These are phyloP conservation scores for Turritis glabra DNA, from an alignment of 345 rosid species.

Conservation along the genomic window DNA sequence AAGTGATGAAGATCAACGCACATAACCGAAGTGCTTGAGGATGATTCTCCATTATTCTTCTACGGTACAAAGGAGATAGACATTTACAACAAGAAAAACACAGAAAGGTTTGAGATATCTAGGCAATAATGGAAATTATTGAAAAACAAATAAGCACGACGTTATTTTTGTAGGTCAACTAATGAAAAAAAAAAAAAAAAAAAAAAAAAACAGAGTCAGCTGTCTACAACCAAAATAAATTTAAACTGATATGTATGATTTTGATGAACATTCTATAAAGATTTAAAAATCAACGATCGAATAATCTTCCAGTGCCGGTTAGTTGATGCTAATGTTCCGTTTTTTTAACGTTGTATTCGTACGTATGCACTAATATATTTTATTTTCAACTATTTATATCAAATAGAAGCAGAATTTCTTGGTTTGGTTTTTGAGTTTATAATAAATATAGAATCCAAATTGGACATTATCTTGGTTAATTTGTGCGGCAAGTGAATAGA, in stretches of 20 bases:
- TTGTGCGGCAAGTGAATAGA: neutral
- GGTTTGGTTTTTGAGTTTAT: neutral
- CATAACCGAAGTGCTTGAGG: conserved; percentile 18
- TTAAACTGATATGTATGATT: neutral
- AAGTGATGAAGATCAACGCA: conserved; percentile 23
- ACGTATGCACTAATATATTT: neutral
- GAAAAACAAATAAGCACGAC: conserved; percentile 12
- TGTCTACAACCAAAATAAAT: conserved; percentile 6
- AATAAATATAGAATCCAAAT: neutral
- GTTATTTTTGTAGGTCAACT: conserved; percentile 3
- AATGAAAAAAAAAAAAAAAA: neutral
- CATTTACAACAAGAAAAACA: neutral
- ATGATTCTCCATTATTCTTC: conserved; percentile 31
- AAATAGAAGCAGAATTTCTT: neutral
- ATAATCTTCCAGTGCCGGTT: neutral
- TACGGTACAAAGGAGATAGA: conserved; percentile 10
- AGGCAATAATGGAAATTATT: neutral
- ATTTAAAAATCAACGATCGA: neutral
- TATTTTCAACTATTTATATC: neutral
- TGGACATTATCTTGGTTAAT: neutral
- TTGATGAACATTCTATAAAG: conserved; percentile 15
- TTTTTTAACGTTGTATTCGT: neutral
- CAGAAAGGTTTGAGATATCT: neutral
- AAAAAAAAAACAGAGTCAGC: neutral
- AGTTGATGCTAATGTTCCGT: neutral